Evolutionary conservation across 352 stramenopile species (phyloP), one percentile per base, ranked within the genome.

Genomic region (Saprolegnia parasitica): DNA sequence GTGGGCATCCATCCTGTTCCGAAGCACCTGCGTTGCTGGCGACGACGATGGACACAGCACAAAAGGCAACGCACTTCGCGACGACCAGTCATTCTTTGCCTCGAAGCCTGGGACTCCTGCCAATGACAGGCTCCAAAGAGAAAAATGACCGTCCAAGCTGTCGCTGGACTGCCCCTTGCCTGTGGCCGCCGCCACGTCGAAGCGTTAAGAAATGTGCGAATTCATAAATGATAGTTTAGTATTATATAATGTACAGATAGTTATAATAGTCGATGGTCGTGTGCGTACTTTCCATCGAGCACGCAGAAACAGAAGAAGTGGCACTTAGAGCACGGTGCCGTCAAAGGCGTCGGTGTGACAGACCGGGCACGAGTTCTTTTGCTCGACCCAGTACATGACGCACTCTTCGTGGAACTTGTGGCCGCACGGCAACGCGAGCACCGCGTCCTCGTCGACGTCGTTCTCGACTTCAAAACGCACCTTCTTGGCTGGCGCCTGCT

Each of bases 381-480:
- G 78, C 26, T 93, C 80, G 60, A 95, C 71, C 87, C 87, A 93
- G 67, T 93, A 81, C 65, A 93, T 86, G 54, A 95, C 74, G 65
- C 87, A 95, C 39, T 93, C 83, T 64, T 95, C 83, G 76, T 93
- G 87, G 73, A 95, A 95, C n/a, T 75, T 79, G 73, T 95, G 84
- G 57, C 87, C 63, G 62, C 87, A 93, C 37, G 84, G 82, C 58
- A 95, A 68, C 72, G 88, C 86, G 26, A 95, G 81, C 56, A 93
- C 81, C 61, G 88, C 91, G 80, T 70, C 63, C 5, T 56, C 42
- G 35, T 29, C 62, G 18, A 61, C 9, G 42, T 61, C 45, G 62
- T 39, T n/a, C n/a, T 60, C n/a, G 13, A 60, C 35, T 16, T 60
- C 52, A 60, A 60, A 60, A 20, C 10, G 52, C 16, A 60, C 52